Conservation (phyloP, 331 rosid genomes). For the Prunus yedoensis region DNA sequence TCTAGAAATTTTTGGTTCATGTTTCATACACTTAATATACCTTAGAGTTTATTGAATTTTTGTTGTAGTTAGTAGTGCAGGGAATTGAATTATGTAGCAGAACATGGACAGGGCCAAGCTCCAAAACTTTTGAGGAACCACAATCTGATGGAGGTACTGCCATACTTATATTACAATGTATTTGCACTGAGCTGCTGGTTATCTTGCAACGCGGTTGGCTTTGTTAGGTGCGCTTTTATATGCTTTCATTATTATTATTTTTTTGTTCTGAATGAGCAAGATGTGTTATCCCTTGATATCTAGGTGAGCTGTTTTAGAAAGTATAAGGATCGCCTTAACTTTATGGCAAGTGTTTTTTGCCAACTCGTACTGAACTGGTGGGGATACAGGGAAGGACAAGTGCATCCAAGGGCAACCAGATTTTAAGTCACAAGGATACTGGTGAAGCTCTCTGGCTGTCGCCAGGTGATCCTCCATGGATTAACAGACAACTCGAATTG, state of each 20-base stretch:
- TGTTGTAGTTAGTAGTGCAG: slow-evolving; percentile 48
- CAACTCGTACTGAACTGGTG: slow-evolving; percentile 78
- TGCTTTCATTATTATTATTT: slow-evolving; percentile 20
- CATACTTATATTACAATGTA: slow-evolving; percentile 1
- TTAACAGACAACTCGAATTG: slow-evolving; percentile 58
- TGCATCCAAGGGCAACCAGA: slow-evolving; percentile 53
- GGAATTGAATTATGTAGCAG: slow-evolving; percentile 41
- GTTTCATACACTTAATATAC: background rate
- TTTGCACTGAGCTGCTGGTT: too few relatives aligned
- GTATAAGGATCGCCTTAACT: slow-evolving; percentile 40
- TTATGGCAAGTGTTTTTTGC: slow-evolving; percentile 79
- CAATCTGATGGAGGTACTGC: slow-evolving; percentile 38
- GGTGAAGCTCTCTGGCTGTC: slow-evolving; percentile 68
- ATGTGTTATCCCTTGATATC: background rate
- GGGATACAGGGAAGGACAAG: slow-evolving; percentile 65
- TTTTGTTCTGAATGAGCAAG: background rate
- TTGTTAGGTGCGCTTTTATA: slow-evolving; percentile 12
- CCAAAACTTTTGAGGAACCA: slow-evolving; percentile 20
- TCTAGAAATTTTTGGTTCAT: too few relatives aligned
- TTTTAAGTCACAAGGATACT: slow-evolving; percentile 69
- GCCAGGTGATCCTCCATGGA: slow-evolving; percentile 72
- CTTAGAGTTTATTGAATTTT: background rate
- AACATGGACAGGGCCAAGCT: slow-evolving; percentile 10
- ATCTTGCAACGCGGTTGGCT: background rate
- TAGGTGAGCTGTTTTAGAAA: slow-evolving; percentile 32